Evolutionary conservation across 805 yeast species (phyloP).

Genomic region (Dipodascus geniculatus): DNA sequence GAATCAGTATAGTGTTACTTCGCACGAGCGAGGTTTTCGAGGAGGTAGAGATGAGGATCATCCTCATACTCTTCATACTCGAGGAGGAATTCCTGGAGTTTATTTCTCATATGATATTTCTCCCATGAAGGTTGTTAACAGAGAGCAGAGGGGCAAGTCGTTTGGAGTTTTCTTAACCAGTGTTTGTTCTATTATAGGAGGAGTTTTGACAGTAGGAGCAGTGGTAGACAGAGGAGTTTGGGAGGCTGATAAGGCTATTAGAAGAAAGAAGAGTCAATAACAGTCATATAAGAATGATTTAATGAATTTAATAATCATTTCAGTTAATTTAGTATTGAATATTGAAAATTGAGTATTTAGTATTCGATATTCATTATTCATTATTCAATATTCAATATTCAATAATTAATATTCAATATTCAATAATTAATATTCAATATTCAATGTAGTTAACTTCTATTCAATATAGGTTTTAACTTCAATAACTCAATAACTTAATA

Average conservation of each 20-base stretch:
- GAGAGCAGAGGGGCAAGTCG: constrained; percentile 55
- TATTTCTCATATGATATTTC: constrained; percentile 84
- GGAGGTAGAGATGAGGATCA: constrained; percentile 93
- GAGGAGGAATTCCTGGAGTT: constrained; percentile 88
- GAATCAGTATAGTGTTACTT: constrained; percentile 81
- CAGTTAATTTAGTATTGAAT: too few relatives aligned
- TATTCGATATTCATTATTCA: too few relatives aligned
- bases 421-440: too few relatives aligned
- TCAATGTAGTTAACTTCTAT: too few relatives aligned
- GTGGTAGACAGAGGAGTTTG: constrained; percentile 77
- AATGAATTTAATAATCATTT: too few relatives aligned
- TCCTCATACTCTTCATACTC: constrained; percentile 56
- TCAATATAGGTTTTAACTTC: too few relatives aligned
- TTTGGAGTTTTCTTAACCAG: constrained; percentile 78
- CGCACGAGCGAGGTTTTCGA: constrained; percentile 69
- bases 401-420: too few relatives aligned
- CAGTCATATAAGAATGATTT: constrained; percentile 9
- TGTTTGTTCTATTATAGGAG: constrained; percentile 82
- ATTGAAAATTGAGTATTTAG: too few relatives aligned
- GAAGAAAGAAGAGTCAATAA: constrained; percentile 45
- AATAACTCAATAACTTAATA: too few relatives aligned
- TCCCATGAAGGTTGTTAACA: constrained; percentile 82
- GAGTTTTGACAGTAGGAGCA: constrained; percentile 86
- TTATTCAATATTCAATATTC: too few relatives aligned
- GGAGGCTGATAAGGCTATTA: constrained; percentile 72